A percentile compares a stretch with the other conserved stretches of the same genome.
Evolutionary conservation across 1,284 basidiomycete genomes (phyloP).

Genomic region (Ceratobasidium papillatum): DNA sequence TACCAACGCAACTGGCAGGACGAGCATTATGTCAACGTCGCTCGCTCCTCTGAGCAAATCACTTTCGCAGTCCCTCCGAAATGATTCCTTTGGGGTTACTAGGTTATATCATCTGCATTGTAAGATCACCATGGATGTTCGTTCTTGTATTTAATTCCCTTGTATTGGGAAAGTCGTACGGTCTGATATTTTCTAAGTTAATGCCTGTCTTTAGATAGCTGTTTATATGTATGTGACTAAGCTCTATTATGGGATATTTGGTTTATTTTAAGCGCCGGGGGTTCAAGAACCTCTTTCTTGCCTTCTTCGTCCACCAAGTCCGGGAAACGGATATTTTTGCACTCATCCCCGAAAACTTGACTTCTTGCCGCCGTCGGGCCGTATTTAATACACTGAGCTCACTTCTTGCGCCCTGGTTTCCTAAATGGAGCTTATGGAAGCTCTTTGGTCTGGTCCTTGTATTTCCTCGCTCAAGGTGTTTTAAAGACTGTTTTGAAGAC

Average conservation of each 20-base stretch:
- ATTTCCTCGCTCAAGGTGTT: not conserved
- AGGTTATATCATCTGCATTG: constrained; percentile 2
- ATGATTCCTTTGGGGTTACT: not conserved
- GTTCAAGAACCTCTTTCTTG: not conserved
- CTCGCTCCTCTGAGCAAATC: constrained; percentile 17
- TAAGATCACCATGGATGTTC: constrained; percentile 4
- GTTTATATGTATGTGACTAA: constrained; percentile 2
- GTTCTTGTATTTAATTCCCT: constrained; percentile 18
- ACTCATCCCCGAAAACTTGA: constrained; percentile 1
- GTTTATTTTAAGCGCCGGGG: not conserved
- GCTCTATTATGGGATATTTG: not conserved
- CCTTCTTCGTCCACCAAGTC: constrained; percentile 2
- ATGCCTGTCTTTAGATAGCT: not conserved
- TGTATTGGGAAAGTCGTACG: not conserved
- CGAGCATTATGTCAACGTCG: constrained; percentile 31
- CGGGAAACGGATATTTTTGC: constrained; percentile 21
- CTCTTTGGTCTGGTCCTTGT: not conserved
- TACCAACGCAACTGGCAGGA: constrained; percentile 33
- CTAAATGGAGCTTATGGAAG: constrained; percentile 28
- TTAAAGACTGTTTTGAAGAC: constrained; percentile 26
- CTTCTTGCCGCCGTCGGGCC: constrained; percentile 35
- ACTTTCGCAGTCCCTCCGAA: constrained; percentile 12
- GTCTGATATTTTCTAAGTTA: not conserved
- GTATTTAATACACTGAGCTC: not conserved
- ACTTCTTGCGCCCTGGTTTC: not conserved